Evolutionary conservation across 169 alveolate species (phyloP), one percentile per base, ranked within the genome.

Genomic region (Eimeria maxima): DNA sequence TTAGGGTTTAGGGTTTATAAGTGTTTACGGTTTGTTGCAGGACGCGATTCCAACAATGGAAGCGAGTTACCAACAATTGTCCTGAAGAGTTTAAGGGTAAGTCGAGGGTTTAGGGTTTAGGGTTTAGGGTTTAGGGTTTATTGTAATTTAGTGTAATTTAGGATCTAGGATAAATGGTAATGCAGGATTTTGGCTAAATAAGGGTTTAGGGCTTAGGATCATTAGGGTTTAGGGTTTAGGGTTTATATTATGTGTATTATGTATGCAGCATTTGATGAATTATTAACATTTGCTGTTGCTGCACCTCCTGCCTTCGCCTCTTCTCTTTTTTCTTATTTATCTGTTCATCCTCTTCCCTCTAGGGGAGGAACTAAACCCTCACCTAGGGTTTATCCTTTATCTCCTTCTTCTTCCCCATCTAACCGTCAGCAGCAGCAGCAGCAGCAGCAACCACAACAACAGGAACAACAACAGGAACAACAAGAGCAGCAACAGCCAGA

Each of bases 201-300:
- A 73, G 45, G 45, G 45, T 73, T 73, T 29, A 73, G 89, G 89
- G 89, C n/a, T 50, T 50, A 5, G 57, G 57, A 11, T 80, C n/a
- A n/a, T 80, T 80, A 50, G 69, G 90, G 69, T 80, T 80, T 50
- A 44, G 90, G 65, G 90, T 80, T 47, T 80, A 44, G 90, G 65
- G 90, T 80, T 47, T 80, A 22, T 33, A 27, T 11, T 29, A n/a
- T 80, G 44, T 29, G 69, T 11, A 18, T 29, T 65, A 44, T 88
- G 50, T 18, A n/a, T 44, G 22, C 88, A 73, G 95, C 95, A 3
- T 90, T 73, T 44, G 47, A 65, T 47, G 90, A 73, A 89, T 78
- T 90, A n/a, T 55, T 69, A 57, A 73, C 95, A 5, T 90, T 55
- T 65, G 67, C 76, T 55, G 89, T 69, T 24, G 95, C 74, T 27